Base-by-base conservation (phyloP, 352 stramenopile species). In the Phytopythium ostracodes region DNA sequence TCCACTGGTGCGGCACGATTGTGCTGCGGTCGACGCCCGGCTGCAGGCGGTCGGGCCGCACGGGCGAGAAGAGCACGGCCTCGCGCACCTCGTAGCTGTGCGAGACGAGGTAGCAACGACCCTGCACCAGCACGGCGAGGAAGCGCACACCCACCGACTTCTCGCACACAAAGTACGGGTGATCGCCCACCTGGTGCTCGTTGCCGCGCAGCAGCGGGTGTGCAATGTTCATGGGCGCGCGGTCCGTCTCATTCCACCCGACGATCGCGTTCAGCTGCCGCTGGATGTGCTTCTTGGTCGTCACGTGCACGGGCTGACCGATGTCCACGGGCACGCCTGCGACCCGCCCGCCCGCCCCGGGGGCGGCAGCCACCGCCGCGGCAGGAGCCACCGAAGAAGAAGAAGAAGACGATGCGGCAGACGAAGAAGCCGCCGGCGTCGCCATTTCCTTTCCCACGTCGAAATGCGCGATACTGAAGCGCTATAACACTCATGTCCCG, bases 11-110 rank as follows among this genome's bases (percentile, higher is more conserved):
- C 31, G 83, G 78, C 46, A 91, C 80, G 51, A 89, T 74, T 1
- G 75, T 76, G 64, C 77, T 89, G 36, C 87, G 81, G 49, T 94
- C 87, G 36, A 83, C 75, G 31, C 84, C 82, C 1, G 83, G 84
- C 67, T 91, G 84, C 38, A 93, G 67, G 7, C 83, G 77, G 47
- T 93, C 84, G 10, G 85, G 86, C 0, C 86, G 81, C 58, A 95
- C 79, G 20, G 86, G 86, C 27, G 76, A 86, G 61, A 95, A 95
- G 53, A 95, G 68, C 65, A 67, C 63, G 22, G 87, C 83, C 57
- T 95, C 86, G 24, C 86, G 82, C 22, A 95, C 84, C 36, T 95
- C 86, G 64, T 93, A 95, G 64, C 87, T 95, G 56, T 84, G 84
- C 27, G 79, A 79, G 42, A 95, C 83, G 43, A 95, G 67, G 62